Evolutionary conservation across 495 filamentous ascomycete genomes (phyloP), one percentile per base, ranked within the genome.

Genomic region (Cetradonia linearis): DNA sequence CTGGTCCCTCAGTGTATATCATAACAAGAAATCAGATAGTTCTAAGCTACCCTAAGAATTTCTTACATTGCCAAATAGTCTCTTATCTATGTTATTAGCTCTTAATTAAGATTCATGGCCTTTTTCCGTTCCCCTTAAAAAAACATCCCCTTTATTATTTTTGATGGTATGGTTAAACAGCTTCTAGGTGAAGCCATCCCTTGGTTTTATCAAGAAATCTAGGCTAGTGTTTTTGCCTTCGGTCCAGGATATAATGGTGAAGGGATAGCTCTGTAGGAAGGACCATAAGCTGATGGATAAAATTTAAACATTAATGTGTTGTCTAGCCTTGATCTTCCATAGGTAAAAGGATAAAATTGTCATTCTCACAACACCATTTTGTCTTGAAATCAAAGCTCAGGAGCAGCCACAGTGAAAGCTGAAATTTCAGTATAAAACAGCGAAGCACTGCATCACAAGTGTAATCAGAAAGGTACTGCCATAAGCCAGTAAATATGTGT

Each of bases 301-400:
- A 18, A 77, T 63, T 65, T 57, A 74, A 28, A 75, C 34, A 58
- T 74, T 73, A 33, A 75, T 69, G 55, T 74, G 75, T 58, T 75
- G 63, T 23, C 71, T 65, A 46, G 70, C 63, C 42, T 70, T 58
- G 8, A 77, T 61, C 14, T 59, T 65, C 18, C 71, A 50, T 18
- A 67, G 66, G 14, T 53, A 30, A 25, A n/a, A 18, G 44, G 48
- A 2, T n/a, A 28, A n/a, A 11, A 62, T 28, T 20, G 34, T 52
- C 9, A 57, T 58, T 36, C 69, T 25, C 30, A 65, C 44, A 14
- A 23, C 34, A 49, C 55, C 53, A 40, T 55, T 47, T 55, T 57
- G 13, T 62, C 58, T 63, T 58, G 23, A 48, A n/a, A 58, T 42
- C 28, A 44, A 65, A 61, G 53, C 55, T 50, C 44, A 59, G 60